Percentiles rank a stretch among this genome's conserved stretches.
phyloP scores from a whole-genome alignment of 73 alveolate species.

The Paramecium caudatum region DNA sequence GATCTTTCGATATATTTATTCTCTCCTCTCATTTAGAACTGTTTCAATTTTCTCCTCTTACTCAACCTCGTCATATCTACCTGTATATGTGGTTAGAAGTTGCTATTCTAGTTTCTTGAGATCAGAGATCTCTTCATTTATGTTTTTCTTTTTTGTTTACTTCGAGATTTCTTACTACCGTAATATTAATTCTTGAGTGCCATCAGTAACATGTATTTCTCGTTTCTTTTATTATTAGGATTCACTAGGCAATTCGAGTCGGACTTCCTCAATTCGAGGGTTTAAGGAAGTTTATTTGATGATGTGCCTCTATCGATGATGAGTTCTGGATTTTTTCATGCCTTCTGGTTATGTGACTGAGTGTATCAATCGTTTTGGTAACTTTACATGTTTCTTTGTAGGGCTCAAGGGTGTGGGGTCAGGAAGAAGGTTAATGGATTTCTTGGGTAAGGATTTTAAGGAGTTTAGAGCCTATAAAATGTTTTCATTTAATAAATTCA shows the following conservation, averaged over 20 bases:
- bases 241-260: not conserved
- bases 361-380: not conserved
- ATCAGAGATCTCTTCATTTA: conserved; percentile 41
- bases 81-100: not conserved
- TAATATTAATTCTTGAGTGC: conserved; percentile 3
- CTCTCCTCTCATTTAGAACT: conserved; percentile 40
- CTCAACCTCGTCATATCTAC: not conserved
- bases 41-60: conserved; percentile 38
- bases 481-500: too few species aligned
- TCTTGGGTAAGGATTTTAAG: too few species aligned
- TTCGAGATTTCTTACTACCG: conserved; percentile 9
- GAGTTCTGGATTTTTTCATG: not conserved
- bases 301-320: not conserved
- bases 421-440: too few species aligned
- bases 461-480: too few species aligned
- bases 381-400: not conserved
- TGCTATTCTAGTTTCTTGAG: conserved; percentile 28
- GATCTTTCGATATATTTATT: conserved; percentile 58
- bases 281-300: not conserved
- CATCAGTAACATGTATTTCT: conserved; percentile 54
- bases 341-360: not conserved
- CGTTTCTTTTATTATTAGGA: not conserved
- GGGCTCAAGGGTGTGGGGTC: conserved; percentile 12
- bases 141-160: conserved; percentile 26
- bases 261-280: not conserved